Conservation (phyloP, 352 stramenopile genomes). For the Pythium apleroticum region DNA sequence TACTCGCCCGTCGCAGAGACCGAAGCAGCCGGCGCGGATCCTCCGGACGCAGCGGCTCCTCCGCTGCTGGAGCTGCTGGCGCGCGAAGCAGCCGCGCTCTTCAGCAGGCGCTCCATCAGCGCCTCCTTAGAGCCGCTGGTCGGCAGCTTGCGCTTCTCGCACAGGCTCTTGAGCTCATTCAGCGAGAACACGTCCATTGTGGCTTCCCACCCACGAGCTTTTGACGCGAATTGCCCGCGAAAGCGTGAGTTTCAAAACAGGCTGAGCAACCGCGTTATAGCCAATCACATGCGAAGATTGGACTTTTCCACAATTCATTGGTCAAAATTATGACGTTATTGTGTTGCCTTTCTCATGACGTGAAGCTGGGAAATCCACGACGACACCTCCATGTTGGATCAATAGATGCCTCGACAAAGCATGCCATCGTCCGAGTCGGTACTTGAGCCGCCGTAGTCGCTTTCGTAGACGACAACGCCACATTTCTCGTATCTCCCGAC, state of each 20-base stretch:
- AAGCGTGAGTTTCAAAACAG: conserved; percentile 6
- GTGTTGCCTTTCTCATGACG: neutral
- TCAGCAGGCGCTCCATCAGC: conserved; percentile 14
- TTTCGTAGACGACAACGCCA: neutral
- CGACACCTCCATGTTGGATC: too few species aligned
- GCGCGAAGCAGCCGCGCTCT: neutral
- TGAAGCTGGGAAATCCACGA: too few species aligned
- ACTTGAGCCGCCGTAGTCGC: neutral
- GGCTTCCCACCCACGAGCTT: neutral
- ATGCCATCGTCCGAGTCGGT: neutral
- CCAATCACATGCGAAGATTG: neutral
- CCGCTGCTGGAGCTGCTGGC: neutral
- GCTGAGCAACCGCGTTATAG: neutral
- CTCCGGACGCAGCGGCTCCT: neutral
- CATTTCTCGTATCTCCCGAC: neutral
- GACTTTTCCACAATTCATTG: neutral
- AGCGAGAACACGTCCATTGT: conserved; percentile 24
- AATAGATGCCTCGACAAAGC: neutral
- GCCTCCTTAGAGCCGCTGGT: conserved; percentile 13
- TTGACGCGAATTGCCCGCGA: neutral
- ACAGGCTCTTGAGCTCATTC: conserved; percentile 21
- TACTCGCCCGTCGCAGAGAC: conserved; percentile 12
- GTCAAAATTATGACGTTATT: neutral
- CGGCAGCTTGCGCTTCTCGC: conserved; percentile 16
- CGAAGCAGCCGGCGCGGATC: too few species aligned